These are phyloP conservation scores for Cylindrotheca closterium DNA, from an alignment of 108 stramenopile genomes.

Conservation along the genomic window DNA sequence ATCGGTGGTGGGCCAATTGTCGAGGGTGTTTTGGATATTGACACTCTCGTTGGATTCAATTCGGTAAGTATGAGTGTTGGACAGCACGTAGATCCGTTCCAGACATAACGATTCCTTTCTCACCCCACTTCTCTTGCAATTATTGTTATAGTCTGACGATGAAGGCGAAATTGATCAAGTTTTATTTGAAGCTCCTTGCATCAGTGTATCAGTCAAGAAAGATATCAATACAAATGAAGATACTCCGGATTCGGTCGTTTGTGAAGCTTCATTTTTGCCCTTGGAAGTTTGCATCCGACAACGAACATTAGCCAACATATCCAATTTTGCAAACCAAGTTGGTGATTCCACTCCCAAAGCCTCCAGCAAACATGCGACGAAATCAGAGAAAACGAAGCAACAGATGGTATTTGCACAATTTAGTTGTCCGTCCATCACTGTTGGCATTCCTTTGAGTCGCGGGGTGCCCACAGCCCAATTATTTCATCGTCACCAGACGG, in stretches of 20 bases:
- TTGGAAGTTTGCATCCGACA: conserved; percentile 47
- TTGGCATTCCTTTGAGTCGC: conserved; percentile 14
- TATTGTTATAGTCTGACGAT: conserved; percentile 11
- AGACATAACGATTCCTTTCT: not conserved
- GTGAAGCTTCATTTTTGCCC: conserved; percentile 43
- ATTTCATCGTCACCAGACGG: conserved; percentile 20
- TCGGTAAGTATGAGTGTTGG: conserved; percentile 7
- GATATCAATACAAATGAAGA: not conserved
- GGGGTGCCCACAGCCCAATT: conserved; percentile 9
- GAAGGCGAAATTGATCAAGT: conserved; percentile 23
- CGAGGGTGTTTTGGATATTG: conserved; percentile 28
- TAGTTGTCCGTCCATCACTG: conserved; percentile 20
- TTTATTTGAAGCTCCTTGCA: conserved; percentile 54
- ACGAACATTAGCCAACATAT: conserved; percentile 36
- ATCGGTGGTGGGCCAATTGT: conserved; percentile 6
- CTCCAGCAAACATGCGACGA: not conserved
- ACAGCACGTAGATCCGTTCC: not conserved
- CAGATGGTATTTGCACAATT: not conserved
- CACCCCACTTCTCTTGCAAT: not conserved
- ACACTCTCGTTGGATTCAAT: conserved; percentile 26
- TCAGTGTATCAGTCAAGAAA: conserved; percentile 22
- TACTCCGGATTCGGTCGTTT: not conserved
- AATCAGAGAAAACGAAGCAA: not conserved
- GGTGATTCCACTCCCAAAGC: not conserved
- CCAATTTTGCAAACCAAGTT: conserved; percentile 8